These are phyloP conservation scores for Rhodotorula sp. DNA, from an alignment of 1,284 basidiomycete genomes.

Conservation along the genomic window DNA sequence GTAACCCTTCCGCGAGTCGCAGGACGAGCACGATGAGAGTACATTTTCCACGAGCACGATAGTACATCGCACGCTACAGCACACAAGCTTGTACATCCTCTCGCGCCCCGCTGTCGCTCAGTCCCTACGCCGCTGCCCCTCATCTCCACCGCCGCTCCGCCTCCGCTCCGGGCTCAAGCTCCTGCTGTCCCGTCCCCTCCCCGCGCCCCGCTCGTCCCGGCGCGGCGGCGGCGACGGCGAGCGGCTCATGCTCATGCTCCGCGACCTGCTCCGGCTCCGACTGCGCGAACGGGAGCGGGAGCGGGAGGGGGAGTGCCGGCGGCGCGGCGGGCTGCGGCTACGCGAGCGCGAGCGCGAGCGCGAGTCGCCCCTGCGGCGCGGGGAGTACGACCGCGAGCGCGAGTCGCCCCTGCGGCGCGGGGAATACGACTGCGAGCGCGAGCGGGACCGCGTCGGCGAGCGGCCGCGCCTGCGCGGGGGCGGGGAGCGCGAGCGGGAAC, in stretches of 20 bases:
- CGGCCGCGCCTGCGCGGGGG: conserved; percentile 12
- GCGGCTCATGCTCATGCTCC: conserved; percentile 14
- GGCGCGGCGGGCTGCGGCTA: conserved; percentile 15
- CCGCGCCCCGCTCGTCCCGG: background rate
- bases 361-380: conserved; percentile 4
- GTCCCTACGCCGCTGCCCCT: background rate
- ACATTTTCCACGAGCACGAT: background rate
- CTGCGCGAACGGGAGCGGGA: conserved; percentile 21
- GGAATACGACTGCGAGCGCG: conserved; percentile 14
- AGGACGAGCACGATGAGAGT: background rate
- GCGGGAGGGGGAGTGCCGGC: conserved; percentile 35
- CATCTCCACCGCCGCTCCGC: background rate
- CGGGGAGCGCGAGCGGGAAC: conserved; percentile 23
- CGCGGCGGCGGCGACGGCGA: background rate
- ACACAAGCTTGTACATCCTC: no score
- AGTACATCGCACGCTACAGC: background rate
- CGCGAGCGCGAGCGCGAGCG: conserved; percentile 4
- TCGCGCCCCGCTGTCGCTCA: background rate
- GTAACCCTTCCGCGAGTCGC: background rate
- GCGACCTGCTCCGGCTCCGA: background rate
- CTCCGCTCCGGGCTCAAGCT: background rate
- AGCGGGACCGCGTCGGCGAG: conserved; percentile 3
- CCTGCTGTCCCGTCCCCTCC: background rate
- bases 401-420: conserved; percentile 2
- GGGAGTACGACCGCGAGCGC: conserved; percentile 15